phyloP scores from a whole-genome alignment of 495 filamentous ascomycete genomes.

The Symbiotaphrina buchneri region DNA sequence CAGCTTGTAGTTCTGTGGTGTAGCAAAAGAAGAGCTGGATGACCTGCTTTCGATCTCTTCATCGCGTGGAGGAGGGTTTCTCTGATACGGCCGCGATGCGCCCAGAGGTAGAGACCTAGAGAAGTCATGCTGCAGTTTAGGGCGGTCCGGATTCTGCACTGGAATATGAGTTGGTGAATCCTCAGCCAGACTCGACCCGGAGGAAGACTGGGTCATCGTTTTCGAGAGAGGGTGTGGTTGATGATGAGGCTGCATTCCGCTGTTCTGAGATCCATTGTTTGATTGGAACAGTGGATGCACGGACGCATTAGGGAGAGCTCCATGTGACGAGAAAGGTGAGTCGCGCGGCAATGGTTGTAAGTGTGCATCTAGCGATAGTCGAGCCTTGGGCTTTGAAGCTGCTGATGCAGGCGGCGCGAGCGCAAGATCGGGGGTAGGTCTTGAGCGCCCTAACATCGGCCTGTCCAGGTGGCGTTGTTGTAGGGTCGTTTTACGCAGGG shows the following conservation, averaged over 20 bases:
- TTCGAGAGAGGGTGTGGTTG: constrained; percentile 73
- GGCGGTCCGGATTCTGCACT: constrained; percentile 25
- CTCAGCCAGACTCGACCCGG: constrained; percentile 43
- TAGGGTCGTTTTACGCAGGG: constrained; percentile 65
- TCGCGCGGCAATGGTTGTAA: constrained; percentile 34
- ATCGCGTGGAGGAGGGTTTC: constrained; percentile 12
- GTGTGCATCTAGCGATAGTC: constrained; percentile 58
- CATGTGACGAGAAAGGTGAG: constrained; percentile 33
- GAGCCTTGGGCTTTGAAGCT: constrained; percentile 28
- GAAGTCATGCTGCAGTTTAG: constrained; percentile 38
- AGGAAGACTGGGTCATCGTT: constrained; percentile 65
- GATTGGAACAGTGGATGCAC: constrained; percentile 20
- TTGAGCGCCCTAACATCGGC: constrained; percentile 28
- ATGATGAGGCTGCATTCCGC: constrained; percentile 12
- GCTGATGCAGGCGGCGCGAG: constrained; percentile 24
- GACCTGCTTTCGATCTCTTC: constrained; percentile 21
- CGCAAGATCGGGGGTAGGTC: constrained; percentile 8
- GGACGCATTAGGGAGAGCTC: constrained; percentile 29
- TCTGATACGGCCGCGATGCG: constrained; percentile 22
- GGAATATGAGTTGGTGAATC: constrained; percentile 53
- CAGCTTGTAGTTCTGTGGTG: constrained; percentile 63
- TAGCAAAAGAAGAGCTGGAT: constrained; percentile 38
- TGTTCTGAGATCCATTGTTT: constrained; percentile 6
- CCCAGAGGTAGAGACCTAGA: constrained; percentile 61
- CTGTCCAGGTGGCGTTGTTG: constrained; percentile 56